Conservation (phyloP, 202 grass and related monocot species). For the Carex sylvatica region DNA sequence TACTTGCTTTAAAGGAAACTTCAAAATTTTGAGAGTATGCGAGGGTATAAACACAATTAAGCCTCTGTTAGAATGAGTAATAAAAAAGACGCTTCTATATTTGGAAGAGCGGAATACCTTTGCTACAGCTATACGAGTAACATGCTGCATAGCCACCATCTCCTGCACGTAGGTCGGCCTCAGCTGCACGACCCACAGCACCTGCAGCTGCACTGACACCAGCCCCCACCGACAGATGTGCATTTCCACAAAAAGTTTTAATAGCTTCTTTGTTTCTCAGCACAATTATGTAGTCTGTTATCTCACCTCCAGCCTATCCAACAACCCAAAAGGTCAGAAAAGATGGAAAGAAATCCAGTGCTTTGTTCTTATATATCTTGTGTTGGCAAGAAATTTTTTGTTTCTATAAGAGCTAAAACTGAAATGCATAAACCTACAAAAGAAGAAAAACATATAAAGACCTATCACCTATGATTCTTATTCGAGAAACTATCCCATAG, state of each 20-base stretch:
- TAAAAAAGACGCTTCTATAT: background rate
- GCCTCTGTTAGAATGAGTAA: background rate
- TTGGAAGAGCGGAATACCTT: conserved; percentile 43
- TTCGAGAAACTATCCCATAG: background rate
- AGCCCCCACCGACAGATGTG: conserved; percentile 78
- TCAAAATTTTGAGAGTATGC: background rate
- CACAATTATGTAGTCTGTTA: conserved; percentile 90
- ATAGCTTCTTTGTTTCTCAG: conserved; percentile 81
- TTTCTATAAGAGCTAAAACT: background rate
- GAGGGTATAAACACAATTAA: background rate
- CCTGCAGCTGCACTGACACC: conserved; percentile 81
- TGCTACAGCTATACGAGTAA: conserved; percentile 95
- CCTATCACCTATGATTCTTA: background rate
- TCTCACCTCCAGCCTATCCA: conserved; percentile 72
- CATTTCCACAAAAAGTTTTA: conserved; percentile 77
- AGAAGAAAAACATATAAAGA: background rate
- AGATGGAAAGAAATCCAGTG: conserved; percentile 16
- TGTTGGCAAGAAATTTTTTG: background rate
- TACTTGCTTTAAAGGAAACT: background rate
- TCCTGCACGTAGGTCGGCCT: conserved; percentile 85
- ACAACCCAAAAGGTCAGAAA: conserved; percentile 11
- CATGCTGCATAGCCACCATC: conserved; percentile 92
- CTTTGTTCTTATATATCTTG: background rate
- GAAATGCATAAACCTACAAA: conserved; percentile 5
- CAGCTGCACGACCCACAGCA: conserved; percentile 62